phyloP scores from a whole-genome alignment of 345 rosid species.

The Gossypium longicalyx region DNA sequence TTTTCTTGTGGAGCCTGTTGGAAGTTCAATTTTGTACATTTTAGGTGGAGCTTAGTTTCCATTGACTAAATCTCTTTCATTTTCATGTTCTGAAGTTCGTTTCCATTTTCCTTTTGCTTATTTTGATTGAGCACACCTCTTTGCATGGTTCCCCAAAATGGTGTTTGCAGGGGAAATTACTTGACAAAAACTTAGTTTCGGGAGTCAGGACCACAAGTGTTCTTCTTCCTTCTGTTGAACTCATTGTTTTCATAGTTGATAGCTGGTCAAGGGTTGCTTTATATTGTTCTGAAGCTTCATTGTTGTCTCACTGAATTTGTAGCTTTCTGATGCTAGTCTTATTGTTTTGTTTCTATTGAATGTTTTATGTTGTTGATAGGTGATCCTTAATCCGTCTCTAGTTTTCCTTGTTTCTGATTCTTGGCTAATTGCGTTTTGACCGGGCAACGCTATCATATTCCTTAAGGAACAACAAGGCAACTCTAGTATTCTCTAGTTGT shows the following conservation, averaged over 20 bases:
- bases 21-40: not conserved
- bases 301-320: conserved; percentile 3
- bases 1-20: not conserved
- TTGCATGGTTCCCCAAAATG: not conserved
- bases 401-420: not conserved
- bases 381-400: not conserved
- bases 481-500: not conserved
- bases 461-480: not conserved
- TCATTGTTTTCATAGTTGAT: not conserved
- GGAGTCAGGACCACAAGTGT: not conserved
- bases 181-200: not conserved
- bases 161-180: not conserved
- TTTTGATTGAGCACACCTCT: not conserved
- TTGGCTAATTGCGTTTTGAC: not conserved
- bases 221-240: not conserved
- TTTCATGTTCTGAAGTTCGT: not conserved
- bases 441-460: not conserved
- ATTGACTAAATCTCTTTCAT: not conserved
- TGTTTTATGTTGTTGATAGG: not conserved
- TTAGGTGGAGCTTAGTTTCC: not conserved
- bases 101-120: not conserved
- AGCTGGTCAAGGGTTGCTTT: conserved; percentile 1
- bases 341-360: not conserved
- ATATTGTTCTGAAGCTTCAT: not conserved
- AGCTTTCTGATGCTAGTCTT: conserved; percentile 5